A percentile compares a stretch with the other conserved stretches of the same genome.
phyloP scores from a whole-genome alignment of 352 stramenopile species.

The Phytophthora hibernalis region DNA sequence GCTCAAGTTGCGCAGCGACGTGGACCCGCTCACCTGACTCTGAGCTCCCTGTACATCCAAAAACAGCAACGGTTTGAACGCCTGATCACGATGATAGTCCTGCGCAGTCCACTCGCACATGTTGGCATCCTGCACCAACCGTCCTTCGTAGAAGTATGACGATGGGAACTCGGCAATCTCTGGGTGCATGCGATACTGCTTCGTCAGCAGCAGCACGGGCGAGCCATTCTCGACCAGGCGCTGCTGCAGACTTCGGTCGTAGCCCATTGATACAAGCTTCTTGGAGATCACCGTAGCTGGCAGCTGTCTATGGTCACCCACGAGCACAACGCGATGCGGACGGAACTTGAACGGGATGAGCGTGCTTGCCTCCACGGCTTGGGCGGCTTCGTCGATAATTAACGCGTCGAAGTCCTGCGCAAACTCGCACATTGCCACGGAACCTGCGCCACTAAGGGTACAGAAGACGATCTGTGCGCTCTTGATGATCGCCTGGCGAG shows the following conservation, averaged over 20 bases:
- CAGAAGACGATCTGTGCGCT: slow-evolving; percentile 87
- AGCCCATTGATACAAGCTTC: slow-evolving; percentile 76
- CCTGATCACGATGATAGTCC: slow-evolving; percentile 54
- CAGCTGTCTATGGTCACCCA: slow-evolving; percentile 97
- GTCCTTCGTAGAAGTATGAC: slow-evolving; percentile 93
- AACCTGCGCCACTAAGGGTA: slow-evolving; percentile 84
- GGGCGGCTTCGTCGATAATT: slow-evolving; percentile 98
- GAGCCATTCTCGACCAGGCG: slow-evolving; percentile 90
- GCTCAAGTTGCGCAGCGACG: slow-evolving; percentile 78
- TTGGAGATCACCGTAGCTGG: slow-evolving; percentile 97
- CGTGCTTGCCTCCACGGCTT: slow-evolving; percentile 95
- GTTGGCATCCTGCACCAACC: slow-evolving; percentile 87
- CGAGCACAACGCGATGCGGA: slow-evolving; percentile 81
- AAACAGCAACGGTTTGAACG: slow-evolving; percentile 73
- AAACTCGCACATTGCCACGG: slow-evolving; percentile 85
- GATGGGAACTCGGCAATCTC: slow-evolving; percentile 96
- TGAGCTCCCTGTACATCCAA: slow-evolving; percentile 70
- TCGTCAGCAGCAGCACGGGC: slow-evolving; percentile 89
- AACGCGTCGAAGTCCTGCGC: slow-evolving; percentile 96
- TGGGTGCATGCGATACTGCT: slow-evolving; percentile 98
- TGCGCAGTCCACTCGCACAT: slow-evolving; percentile 83
- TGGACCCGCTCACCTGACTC: slow-evolving; percentile 76
- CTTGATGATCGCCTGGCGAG: slow-evolving; percentile 74
- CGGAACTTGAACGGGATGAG: slow-evolving; percentile 97
- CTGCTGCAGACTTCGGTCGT: slow-evolving; percentile 97